Conservation (phyloP, 169 alveolate genomes). For the Plasmodium gonderi region DNA sequence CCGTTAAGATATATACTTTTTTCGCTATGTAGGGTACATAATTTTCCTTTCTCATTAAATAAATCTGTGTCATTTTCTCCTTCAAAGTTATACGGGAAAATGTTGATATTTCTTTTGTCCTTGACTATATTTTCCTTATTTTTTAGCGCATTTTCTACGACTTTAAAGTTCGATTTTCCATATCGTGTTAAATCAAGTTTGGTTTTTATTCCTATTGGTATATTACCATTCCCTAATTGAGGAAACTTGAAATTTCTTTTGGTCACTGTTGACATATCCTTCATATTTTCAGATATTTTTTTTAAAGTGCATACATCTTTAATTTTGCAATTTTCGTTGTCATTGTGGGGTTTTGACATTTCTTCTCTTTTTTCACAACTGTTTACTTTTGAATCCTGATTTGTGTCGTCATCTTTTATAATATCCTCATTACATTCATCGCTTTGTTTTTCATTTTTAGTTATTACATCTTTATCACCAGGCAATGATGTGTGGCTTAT, state of each 20-base stretch:
- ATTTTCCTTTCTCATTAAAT: neutral
- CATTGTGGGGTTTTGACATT: neutral
- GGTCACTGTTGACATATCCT: neutral
- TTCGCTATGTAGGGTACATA: neutral
- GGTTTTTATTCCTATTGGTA: neutral
- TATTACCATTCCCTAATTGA: neutral
- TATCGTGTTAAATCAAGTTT: neutral
- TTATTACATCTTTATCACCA: neutral
- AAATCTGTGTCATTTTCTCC: neutral
- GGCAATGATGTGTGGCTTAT: neutral
- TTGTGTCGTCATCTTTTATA: neutral
- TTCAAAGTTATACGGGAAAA: neutral
- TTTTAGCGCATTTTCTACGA: neutral
- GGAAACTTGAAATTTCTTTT: conserved; percentile 15
- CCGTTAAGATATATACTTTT: neutral
- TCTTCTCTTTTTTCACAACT: neutral
- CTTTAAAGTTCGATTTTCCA: neutral
- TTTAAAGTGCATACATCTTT: neutral
- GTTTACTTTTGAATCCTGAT: neutral
- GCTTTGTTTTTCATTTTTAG: neutral
- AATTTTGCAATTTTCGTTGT: neutral
- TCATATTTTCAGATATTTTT: conserved; percentile 23
- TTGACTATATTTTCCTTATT: neutral
- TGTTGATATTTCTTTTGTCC: conserved; percentile 4
- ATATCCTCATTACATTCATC: neutral